These are phyloP conservation scores for Eucalyptus erythrocorys DNA, from an alignment of 345 rosid species.

Conservation along the genomic window DNA sequence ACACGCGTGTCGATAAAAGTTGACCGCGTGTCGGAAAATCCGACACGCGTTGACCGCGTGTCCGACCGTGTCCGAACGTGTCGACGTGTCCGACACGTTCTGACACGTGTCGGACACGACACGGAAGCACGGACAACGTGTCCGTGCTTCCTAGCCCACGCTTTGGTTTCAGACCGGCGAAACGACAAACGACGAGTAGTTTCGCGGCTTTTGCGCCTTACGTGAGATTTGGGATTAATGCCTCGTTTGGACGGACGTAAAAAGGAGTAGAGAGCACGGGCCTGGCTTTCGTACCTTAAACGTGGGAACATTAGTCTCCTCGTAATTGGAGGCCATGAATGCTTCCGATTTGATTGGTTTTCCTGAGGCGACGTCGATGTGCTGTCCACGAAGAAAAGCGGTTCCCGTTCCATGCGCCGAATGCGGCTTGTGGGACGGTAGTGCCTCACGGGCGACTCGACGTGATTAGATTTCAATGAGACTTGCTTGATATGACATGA, in stretches of 20 bases:
- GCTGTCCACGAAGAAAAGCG: neutral
- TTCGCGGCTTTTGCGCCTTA: neutral
- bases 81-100: no score
- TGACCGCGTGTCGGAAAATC: no score
- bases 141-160: no score
- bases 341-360: neutral
- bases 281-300: neutral
- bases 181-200: no score
- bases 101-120: no score
- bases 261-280: neutral
- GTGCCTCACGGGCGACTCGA: no score
- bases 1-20: no score
- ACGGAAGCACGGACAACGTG: no score
- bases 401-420: neutral
- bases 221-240: neutral
- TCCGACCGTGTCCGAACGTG: no score
- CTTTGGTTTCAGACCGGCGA: neutral
- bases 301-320: neutral
- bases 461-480: fast-evolving
- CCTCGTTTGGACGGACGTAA: neutral
- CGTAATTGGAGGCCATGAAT: neutral
- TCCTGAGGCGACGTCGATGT: neutral
- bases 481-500: no score
- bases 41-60: no score
- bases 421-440: no score